These are phyloP conservation scores for Volvox africanus DNA, from an alignment of 139 green algal genomes.

Conservation along the genomic window DNA sequence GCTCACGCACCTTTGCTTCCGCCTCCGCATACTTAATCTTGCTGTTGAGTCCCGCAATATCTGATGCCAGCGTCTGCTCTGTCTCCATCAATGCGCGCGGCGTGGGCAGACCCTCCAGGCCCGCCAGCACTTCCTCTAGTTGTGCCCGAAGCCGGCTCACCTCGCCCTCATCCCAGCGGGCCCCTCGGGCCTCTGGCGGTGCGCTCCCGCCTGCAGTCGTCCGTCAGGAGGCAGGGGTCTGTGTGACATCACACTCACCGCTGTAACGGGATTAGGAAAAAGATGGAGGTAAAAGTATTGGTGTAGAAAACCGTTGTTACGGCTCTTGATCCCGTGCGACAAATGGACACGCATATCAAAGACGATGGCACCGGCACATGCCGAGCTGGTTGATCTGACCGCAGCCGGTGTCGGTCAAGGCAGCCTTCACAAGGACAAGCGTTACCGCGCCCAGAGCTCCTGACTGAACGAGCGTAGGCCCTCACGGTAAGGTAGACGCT, in stretches of 20 bases:
- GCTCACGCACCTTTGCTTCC: slow-evolving; percentile 53
- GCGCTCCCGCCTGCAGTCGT: slow-evolving; percentile 31
- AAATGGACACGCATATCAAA: too few relatives aligned
- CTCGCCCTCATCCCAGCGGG: slow-evolving; percentile 80
- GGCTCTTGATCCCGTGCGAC: too few relatives aligned
- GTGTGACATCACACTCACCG: not conserved
- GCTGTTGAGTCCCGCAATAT: slow-evolving; percentile 54
- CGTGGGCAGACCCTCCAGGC: slow-evolving; percentile 55
- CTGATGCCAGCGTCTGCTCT: slow-evolving; percentile 49
- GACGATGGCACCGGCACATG: too few relatives aligned
- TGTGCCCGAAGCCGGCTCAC: slow-evolving; percentile 71
- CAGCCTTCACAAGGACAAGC: too few relatives aligned
- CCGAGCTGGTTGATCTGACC: too few relatives aligned
- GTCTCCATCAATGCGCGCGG: slow-evolving; percentile 36
- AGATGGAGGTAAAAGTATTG: too few relatives aligned
- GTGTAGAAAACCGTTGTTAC: too few relatives aligned
- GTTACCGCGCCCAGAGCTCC: too few relatives aligned
- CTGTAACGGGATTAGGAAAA: too few relatives aligned
- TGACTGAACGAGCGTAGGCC: too few relatives aligned
- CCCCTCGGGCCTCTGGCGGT: slow-evolving; percentile 60
- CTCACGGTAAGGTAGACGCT: too few relatives aligned
- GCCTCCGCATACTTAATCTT: slow-evolving; percentile 59
- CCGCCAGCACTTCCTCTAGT: slow-evolving; percentile 40
- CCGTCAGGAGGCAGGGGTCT: not conserved
- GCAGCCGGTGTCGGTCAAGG: too few relatives aligned